Conservation (phyloP, 2,329 filamentous ascomycete species). For the Aspergillus chevalieri region DNA sequence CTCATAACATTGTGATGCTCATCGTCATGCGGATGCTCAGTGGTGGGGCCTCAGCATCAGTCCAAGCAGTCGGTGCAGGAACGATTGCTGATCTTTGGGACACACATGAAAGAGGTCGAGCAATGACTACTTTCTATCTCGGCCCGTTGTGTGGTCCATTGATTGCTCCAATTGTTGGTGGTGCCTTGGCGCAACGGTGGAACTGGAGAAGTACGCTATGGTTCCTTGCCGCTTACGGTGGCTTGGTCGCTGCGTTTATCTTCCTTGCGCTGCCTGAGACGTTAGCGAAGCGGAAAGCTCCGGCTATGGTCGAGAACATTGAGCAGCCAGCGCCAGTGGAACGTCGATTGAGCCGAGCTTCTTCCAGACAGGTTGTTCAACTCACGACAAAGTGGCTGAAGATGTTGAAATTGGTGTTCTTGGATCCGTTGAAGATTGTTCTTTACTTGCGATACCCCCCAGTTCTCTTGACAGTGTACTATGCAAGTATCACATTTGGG, state of each 20-base stretch:
- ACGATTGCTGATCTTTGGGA: conserved; percentile 81
- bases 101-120: conserved; percentile 61
- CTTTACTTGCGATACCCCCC: conserved; percentile 67
- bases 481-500: conserved; percentile 69
- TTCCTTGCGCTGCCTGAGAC: conserved; percentile 43
- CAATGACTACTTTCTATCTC: conserved; percentile 81
- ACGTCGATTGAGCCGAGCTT: conserved; percentile 45
- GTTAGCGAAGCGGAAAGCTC: conserved; percentile 23
- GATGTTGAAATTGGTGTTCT: conserved; percentile 54
- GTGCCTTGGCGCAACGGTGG: conserved; percentile 60
- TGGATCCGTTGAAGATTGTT: conserved; percentile 68
- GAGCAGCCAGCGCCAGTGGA: conserved; percentile 16
- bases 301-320: conserved; percentile 21
- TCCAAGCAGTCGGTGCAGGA: conserved; percentile 76
- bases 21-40: conserved; percentile 68
- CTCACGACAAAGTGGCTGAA: conserved; percentile 49
- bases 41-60: conserved; percentile 71
- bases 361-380: conserved; percentile 58
- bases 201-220: conserved; percentile 74
- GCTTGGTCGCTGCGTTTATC: conserved; percentile 34
- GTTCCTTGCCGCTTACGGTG: conserved; percentile 68
- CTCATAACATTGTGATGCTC: conserved; percentile 66
- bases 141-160: conserved; percentile 71
- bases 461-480: conserved; percentile 66
- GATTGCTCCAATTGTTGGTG: conserved; percentile 70